phyloP scores from a whole-genome alignment of 352 stramenopile species.

The Phytophthora rubi region DNA sequence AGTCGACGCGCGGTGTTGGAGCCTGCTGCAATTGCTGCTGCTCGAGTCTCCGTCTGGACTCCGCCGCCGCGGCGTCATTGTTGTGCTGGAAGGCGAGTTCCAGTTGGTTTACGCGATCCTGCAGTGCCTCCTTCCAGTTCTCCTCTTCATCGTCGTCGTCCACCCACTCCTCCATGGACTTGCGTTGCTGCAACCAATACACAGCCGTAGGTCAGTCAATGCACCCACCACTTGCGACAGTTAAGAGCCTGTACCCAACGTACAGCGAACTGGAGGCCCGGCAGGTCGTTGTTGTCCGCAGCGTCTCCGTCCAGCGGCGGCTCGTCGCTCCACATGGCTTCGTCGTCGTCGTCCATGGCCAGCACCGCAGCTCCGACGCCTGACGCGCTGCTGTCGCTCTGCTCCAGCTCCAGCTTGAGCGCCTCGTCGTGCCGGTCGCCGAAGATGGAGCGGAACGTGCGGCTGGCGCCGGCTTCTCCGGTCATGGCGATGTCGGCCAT shows the following conservation, averaged over 20 bases:
- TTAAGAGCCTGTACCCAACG: constrained; percentile 1
- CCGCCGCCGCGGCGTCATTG: constrained; percentile 25
- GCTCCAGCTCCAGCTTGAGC: constrained; percentile 28
- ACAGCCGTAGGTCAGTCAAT: constrained; percentile 15
- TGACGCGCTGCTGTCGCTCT: constrained; percentile 18
- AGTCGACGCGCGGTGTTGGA: constrained; percentile 16
- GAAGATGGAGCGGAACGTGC: constrained; percentile 82
- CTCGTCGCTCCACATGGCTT: constrained; percentile 66
- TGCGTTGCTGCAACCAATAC: constrained; percentile 38
- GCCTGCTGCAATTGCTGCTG: constrained; percentile 18
- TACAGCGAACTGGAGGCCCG: constrained; percentile 40
- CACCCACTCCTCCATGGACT: constrained; percentile 78
- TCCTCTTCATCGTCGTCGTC: constrained; percentile 85
- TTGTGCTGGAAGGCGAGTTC: constrained; percentile 64
- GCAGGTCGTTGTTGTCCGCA: constrained; percentile 22
- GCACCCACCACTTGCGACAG: too few relatives aligned
- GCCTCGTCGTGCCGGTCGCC: constrained; percentile 34
- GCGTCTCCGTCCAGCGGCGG: constrained; percentile 16
- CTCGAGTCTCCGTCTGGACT: constrained; percentile 27
- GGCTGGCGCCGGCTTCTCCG: constrained; percentile 54
- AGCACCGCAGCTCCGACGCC: constrained; percentile 8
- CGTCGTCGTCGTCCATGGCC: constrained; percentile 41
- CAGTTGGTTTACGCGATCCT: constrained; percentile 79
- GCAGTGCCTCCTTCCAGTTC: constrained; percentile 78
- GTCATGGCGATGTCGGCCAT: constrained; percentile 54